Conservation (phyloP, 2,329 filamentous ascomycete genomes). For the Metarhizium album region DNA sequence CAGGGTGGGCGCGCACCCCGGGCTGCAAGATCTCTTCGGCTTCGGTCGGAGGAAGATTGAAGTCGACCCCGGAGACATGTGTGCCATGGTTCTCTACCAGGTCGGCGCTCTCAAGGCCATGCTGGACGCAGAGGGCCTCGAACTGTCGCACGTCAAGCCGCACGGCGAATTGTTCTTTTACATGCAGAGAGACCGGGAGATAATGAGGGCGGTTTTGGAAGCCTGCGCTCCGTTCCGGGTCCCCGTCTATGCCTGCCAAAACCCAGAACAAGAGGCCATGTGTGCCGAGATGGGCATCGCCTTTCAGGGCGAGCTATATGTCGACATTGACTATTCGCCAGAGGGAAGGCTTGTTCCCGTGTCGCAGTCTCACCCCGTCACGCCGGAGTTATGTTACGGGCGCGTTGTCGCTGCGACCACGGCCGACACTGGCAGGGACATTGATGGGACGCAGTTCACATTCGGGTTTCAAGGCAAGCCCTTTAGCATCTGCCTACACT, state of each 20-base stretch:
- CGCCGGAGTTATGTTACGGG: constrained; percentile 7
- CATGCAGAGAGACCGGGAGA: constrained; percentile 11
- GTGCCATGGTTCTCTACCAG: constrained; percentile 49
- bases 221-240: constrained; percentile 17
- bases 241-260: constrained; percentile 8
- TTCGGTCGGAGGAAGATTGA: constrained; percentile 54
- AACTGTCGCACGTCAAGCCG: constrained; percentile 45
- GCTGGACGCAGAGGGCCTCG: constrained; percentile 42
- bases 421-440: constrained; percentile 1
- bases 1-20: constrained; percentile 50
- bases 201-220: constrained; percentile 18
- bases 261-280: constrained; percentile 14
- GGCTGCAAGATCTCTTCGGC: constrained; percentile 53
- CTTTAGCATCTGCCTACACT: constrained; percentile 9
- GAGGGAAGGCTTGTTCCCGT: constrained; percentile 7
- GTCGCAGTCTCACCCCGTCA: constrained; percentile 6
- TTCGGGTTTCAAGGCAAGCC: constrained; percentile 3
- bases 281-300: constrained; percentile 12
- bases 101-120: constrained; percentile 52
- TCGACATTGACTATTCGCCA: constrained; percentile 13
- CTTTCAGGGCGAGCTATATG: constrained; percentile 11
- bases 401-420: constrained; percentile 1
- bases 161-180: constrained; percentile 5
- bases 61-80: constrained; percentile 44
- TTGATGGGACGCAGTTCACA: not conserved